Evolutionary conservation across 1,284 basidiomycete species (phyloP).

Genomic region (Ceratobasidium sp.): DNA sequence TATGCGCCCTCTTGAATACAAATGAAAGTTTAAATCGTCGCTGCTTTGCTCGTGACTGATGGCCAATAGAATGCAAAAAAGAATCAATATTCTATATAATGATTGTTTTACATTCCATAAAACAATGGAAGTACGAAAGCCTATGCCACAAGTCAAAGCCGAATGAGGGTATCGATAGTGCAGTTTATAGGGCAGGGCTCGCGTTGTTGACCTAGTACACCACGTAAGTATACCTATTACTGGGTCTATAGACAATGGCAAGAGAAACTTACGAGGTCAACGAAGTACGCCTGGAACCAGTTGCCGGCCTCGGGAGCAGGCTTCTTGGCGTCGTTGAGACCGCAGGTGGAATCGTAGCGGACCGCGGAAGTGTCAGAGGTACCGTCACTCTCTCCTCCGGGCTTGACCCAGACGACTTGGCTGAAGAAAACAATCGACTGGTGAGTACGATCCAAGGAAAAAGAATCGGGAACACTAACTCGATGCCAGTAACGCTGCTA

Average conservation of each 20-base stretch:
- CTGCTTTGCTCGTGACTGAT: background rate
- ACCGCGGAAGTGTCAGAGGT: slow-evolving; percentile 69
- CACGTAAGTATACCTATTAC: slow-evolving; percentile 66
- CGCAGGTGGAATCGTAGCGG: slow-evolving; percentile 70
- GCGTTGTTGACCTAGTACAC: slow-evolving; percentile 67
- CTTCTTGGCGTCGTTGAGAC: slow-evolving; percentile 64
- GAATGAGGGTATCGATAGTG: background rate
- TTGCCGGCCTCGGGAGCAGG: slow-evolving; percentile 73
- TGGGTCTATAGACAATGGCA: slow-evolving; percentile 62
- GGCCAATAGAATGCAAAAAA: background rate
- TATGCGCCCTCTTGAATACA: slow-evolving; percentile 8
- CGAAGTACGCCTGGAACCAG: slow-evolving; percentile 65
- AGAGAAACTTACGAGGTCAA: slow-evolving; percentile 39
- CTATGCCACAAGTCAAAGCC: background rate
- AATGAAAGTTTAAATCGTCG: too few relatives aligned
- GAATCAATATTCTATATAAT: slow-evolving; percentile 3
- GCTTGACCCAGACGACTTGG: slow-evolving; percentile 74
- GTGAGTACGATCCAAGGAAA: slow-evolving; percentile 56
- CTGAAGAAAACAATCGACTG: slow-evolving; percentile 1
- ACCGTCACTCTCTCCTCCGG: slow-evolving; percentile 76
- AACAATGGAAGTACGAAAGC: slow-evolving; percentile 12
- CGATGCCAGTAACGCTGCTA: slow-evolving; percentile 56
- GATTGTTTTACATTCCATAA: slow-evolving; percentile 16
- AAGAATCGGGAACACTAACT: slow-evolving; percentile 59
- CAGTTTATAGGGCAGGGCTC: slow-evolving; percentile 65